phyloP scores from a whole-genome alignment of 2,329 filamentous ascomycete genomes.

The Metarhizium anisopliae region DNA sequence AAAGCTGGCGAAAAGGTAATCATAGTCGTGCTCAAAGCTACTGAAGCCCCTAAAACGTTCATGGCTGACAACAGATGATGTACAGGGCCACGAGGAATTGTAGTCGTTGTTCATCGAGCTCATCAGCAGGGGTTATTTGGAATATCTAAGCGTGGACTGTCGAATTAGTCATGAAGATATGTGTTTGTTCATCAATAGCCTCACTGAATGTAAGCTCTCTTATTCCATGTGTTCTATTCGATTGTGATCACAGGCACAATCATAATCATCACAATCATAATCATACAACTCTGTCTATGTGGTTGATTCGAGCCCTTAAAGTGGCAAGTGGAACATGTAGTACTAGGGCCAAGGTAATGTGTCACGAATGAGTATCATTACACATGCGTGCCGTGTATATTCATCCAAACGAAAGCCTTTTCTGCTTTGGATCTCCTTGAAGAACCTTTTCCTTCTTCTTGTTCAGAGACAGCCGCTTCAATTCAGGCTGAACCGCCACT shows the following conservation, averaged over 20 bases:
- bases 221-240: not conserved
- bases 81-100: constrained; percentile 52
- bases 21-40: constrained; percentile 13
- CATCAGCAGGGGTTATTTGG: not conserved
- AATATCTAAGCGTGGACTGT: not conserved
- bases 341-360: not conserved
- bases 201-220: not conserved
- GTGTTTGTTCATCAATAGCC: not conserved
- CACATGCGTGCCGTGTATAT: not conserved
- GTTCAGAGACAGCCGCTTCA: constrained; percentile 26
- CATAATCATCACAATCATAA: not conserved
- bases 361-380: not conserved
- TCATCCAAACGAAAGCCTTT: constrained; percentile 43
- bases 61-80: constrained; percentile 45
- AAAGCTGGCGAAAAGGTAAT: constrained; percentile 16
- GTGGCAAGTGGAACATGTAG: not conserved
- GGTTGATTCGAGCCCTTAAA: not conserved
- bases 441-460: constrained; percentile 30
- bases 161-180: not conserved
- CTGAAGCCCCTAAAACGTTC: constrained; percentile 36
- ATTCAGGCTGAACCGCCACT: constrained; percentile 24
- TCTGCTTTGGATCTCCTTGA: constrained; percentile 36
- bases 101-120: constrained; percentile 19
- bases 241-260: not conserved
- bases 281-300: not conserved